Base-by-base conservation (phyloP, 768 basidiomycete species). In the Psilocybe cubensis region DNA sequence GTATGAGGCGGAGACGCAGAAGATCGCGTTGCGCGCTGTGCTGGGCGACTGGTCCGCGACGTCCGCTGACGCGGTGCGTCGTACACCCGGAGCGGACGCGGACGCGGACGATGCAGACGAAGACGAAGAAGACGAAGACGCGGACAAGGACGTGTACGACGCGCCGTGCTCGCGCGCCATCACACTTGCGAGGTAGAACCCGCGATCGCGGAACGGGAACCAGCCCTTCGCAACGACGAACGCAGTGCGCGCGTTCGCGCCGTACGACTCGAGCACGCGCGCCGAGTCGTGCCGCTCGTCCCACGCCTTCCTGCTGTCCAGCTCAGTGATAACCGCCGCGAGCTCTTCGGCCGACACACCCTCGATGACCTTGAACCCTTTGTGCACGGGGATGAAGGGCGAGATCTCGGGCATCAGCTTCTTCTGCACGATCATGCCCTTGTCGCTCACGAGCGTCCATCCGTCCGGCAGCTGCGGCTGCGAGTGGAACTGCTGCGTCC, bases 321-420 rank as follows among this genome's bases (percentile, higher is more conserved):
- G 81, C 59, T 87, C 88, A 7, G 80, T 80, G 17, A 97, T 79
- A 20, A 91, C 81, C 1, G 87, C 79, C 0, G 85, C 87, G 31
- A 98, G 78, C 69, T 99, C 96, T 67, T 97, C 96, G 1, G 95
- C 95, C 1, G 94, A 91, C 10, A 96, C 84, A 3, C 95, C 94
- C 68, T 98, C 92, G 48, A 98, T 88, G 58, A 98, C 93, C 72
- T 92, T 92, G 67, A 89, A 87, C 0, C 92, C 94, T 63, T 87
- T 89, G 70, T 94, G 89, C 3, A 98, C 85, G 0, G 94, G 93
- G 28, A 95, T 85, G 51, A 84, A 76, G 1, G 89, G 79, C 4
- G 94, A 96, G 5, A 96, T 82, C 52, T 89, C 86, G 0, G 90
- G 80, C 6, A 85, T 82, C n/a, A 87, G 70, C 66, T 89, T 90